Evolutionary conservation across 352 stramenopile genomes (phyloP), one percentile per base, ranked within the genome.

Genomic region (Phytophthora hybrid): DNA sequence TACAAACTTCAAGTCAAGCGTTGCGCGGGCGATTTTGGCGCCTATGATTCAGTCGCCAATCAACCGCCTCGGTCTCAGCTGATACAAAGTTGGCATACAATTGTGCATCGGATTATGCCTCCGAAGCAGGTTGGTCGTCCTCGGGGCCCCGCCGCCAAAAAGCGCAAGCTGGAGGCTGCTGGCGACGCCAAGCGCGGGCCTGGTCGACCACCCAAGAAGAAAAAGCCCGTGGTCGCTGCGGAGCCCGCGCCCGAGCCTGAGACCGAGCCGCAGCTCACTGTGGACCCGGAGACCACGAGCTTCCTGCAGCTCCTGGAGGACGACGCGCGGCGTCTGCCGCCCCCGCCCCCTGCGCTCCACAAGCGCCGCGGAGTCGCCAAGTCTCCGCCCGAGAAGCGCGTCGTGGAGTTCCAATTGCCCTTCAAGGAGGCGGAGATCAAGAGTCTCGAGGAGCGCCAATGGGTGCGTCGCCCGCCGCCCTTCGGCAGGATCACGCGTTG

Each of bases 401-500:
- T 73, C 10, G 64, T 75, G 21, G 64, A 73, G 37, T 85, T 85
- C 57, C 63, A 83, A 63, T 59, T 85, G 61, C 78, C 78, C 3
- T 85, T 85, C 37, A 82, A 82, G 47, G 69, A 72, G 37, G 32
- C 62, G 0, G 76, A 83, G 53, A 69, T 82, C 52, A 76, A 79
- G 46, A 73, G 19, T 18, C 52, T 86, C n/a, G 73, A 81, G 76
- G 78, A 82, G n/a, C 87, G 87, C 29, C 77, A 82, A 61, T 59
- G 81, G 16, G 73, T 80, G 63, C 80, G 83, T 10, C 75, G 84
- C 2, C 88, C 88, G 14, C 85, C 85, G 7, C 79, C 78, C 18
- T 95, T 89, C 54, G 79, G 82, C 7, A 88, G 84, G 59, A 93
- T 92, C 61, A 78, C 54, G 70, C 91, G 91, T 68, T 93, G 87